Evolutionary conservation across 2,329 filamentous ascomycete species (phyloP), one percentile per base, ranked within the genome.

Genomic region (Arthrobotrys conoides): DNA sequence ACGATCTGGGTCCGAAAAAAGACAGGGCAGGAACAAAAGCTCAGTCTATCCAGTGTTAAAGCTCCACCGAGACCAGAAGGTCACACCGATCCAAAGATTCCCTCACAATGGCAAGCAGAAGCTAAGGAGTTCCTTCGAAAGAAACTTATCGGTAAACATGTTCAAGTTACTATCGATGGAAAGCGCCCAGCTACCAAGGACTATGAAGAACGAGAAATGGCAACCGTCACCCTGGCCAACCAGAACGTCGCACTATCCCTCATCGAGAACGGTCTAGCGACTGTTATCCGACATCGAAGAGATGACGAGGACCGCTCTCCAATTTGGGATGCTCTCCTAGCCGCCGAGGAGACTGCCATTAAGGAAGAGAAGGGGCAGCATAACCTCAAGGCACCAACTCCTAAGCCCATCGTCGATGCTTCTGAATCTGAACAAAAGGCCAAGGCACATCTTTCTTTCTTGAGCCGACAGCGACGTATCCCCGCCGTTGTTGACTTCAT

Each of bases 71-170:
- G 80, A 61, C 78, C 75, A 36, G n/a, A 57, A 16, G 76, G 70
- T n/a, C 76, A 79, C 48, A 61, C 55, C 4, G 76, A 79, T 24
- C 76, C 70, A 16, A 79, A 79, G 38, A 57, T 79, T 41, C 76
- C 76, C 18, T 75, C 93, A 48, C 93, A 94, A 0, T 99, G 95
- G 87, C 89, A 90, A 81, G 92, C 96, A 12, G 95, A 97, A 83
- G 95, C 96, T 36, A 99, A 99, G 87, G 96, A 99, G 84, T 98
- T 95, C 83, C 85, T 98, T 80, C 91, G 96, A 70, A 97, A 97
- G 88, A 93, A 91, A 84, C 85, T 97, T 36, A 99, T 99, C 83
- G 96, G 94, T 79, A 99, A 99, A 87, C 93, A 97, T 81, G 93
- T 98, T 81, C 93, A 92, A 84, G 90, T 97, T 71, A 91, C 89